phyloP scores from a whole-genome alignment of 305 asterid genomes.

The Fraxinus latifolia region DNA sequence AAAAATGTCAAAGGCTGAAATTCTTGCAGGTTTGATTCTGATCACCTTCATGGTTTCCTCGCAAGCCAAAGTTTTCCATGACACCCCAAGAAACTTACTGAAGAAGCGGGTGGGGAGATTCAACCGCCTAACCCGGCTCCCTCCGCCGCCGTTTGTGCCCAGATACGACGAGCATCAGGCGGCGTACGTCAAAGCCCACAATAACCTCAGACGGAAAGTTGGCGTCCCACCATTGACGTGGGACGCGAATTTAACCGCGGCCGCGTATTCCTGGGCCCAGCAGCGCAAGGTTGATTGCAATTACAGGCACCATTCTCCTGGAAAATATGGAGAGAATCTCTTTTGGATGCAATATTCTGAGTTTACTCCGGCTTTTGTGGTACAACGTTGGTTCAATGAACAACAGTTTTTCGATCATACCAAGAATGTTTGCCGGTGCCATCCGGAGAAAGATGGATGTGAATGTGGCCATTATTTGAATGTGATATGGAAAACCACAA shows the following conservation, averaged over 20 bases:
- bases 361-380: constrained; percentile 41
- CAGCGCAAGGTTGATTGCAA: constrained; percentile 51
- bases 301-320: constrained; percentile 46
- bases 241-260: constrained; percentile 43
- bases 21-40: constrained; percentile 23
- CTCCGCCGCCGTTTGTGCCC: constrained; percentile 27
- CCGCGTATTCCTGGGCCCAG: constrained; percentile 45
- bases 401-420: constrained; percentile 27
- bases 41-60: constrained; percentile 18
- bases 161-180: constrained; percentile 37
- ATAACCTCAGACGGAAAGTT: constrained; percentile 32
- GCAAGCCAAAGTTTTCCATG: constrained; percentile 30
- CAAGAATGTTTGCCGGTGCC: constrained; percentile 34
- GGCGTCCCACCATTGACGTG: constrained; percentile 49
- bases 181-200: constrained; percentile 50
- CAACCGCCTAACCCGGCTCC: neutral
- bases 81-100: constrained; percentile 22
- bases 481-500: constrained; percentile 46
- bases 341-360: constrained; percentile 51
- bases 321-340: constrained; percentile 51
- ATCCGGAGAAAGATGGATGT: constrained; percentile 44
- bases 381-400: constrained; percentile 54
- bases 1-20: constrained; percentile 4
- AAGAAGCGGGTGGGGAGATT: constrained; percentile 25
- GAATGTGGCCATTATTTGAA: constrained; percentile 69